These are phyloP conservation scores for Floccularia luteovirens DNA, from an alignment of 768 basidiomycete genomes.

Conservation along the genomic window DNA sequence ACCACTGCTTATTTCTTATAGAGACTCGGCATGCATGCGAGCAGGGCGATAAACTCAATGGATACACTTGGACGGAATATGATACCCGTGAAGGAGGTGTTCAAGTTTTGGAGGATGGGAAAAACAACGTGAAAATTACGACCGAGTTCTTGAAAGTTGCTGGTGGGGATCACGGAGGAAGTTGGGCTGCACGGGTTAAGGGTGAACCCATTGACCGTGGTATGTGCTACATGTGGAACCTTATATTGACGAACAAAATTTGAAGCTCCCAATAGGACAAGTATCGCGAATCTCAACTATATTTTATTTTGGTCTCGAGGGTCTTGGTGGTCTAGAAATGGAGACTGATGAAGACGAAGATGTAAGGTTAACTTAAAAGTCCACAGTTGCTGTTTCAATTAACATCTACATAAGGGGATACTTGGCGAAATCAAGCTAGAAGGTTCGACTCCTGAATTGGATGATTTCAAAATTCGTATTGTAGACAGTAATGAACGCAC, in stretches of 20 bases:
- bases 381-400: background rate
- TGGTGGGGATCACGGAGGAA: constrained; percentile 76
- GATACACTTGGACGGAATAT: constrained; percentile 84
- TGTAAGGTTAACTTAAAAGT: constrained; percentile 29
- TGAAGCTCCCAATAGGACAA: constrained; percentile 27
- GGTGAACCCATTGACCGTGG: constrained; percentile 70
- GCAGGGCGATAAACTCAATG: constrained; percentile 72
- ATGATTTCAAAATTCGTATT: constrained; percentile 75
- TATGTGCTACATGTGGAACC: constrained; percentile 15
- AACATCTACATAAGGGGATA: constrained; percentile 50
- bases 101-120: constrained; percentile 73
- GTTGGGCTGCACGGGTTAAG: constrained; percentile 82
- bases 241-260: constrained; percentile 1
- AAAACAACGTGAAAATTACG: constrained; percentile 80
- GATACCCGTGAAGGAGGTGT: constrained; percentile 82
- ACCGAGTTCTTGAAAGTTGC: constrained; percentile 85
- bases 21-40: constrained; percentile 84
- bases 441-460: constrained; percentile 73
- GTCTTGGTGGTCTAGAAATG: constrained; percentile 75
- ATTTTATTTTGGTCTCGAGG: constrained; percentile 86
- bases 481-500: constrained; percentile 51
- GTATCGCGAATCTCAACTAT: constrained; percentile 69
- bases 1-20: constrained; percentile 18
- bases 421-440: constrained; percentile 60
- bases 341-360: constrained; percentile 70